Conservation (phyloP, 352 stramenopile species). For the Globisporangium paddicum region DNA sequence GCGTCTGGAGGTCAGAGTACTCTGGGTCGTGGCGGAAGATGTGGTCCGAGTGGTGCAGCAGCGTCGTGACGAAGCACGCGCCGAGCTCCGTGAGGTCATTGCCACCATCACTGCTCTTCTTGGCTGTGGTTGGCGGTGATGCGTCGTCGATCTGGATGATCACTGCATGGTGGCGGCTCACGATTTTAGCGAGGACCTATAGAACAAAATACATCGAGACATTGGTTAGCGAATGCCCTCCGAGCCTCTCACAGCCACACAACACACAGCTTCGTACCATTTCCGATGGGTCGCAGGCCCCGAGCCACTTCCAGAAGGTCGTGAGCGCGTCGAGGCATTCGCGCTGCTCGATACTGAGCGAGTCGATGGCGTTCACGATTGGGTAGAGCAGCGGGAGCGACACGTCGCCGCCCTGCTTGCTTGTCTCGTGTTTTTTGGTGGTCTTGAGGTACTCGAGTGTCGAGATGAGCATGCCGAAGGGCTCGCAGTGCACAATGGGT, state of each 20-base stretch:
- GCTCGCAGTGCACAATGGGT: conserved; percentile 50
- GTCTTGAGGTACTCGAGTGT: conserved; percentile 67
- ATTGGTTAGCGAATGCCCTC: not conserved
- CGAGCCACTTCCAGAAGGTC: conserved; percentile 44
- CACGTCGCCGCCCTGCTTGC: conserved; percentile 11
- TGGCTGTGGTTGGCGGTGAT: not conserved
- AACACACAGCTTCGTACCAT: conserved; percentile 30
- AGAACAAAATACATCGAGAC: not conserved
- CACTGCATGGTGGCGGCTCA: conserved; percentile 29
- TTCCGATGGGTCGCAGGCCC: conserved; percentile 29
- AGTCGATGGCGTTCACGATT: conserved; percentile 68
- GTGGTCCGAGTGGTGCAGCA: conserved; percentile 57
- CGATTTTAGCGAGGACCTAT: conserved; percentile 42
- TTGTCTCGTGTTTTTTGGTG: conserved; percentile 16
- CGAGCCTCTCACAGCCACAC: not conserved
- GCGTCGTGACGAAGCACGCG: conserved; percentile 55
- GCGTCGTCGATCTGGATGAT: conserved; percentile 32
- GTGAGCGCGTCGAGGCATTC: conserved; percentile 70
- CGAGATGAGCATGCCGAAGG: conserved; percentile 45
- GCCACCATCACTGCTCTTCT: not conserved
- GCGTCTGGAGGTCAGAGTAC: conserved; percentile 23
- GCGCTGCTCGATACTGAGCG: conserved; percentile 59
- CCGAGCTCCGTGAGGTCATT: conserved; percentile 21
- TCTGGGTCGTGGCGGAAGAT: conserved; percentile 62
- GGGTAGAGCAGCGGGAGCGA: conserved; percentile 50